These are phyloP conservation scores for Hyphodiscus sp. DNA, from an alignment of 2,329 filamentous ascomycete species.

Conservation along the genomic window DNA sequence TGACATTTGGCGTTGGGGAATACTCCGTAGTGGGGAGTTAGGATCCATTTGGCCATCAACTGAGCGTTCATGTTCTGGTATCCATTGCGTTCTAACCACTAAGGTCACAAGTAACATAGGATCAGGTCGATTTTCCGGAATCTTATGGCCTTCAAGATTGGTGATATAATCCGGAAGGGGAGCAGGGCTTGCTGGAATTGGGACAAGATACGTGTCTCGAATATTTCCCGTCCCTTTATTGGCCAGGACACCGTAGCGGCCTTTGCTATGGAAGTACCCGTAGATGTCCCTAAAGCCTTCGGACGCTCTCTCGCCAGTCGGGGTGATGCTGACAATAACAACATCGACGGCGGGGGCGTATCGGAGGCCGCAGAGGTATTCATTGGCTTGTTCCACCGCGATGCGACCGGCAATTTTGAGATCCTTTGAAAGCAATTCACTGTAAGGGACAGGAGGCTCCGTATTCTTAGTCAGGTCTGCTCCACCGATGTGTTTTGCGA, in stretches of 20 bases:
- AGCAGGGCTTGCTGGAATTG: constrained; percentile 65
- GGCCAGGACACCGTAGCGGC: constrained; percentile 80
- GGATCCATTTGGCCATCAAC: constrained; percentile 18
- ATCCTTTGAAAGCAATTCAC: constrained; percentile 62
- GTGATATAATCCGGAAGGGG: constrained; percentile 80
- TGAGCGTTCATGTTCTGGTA: constrained; percentile 12
- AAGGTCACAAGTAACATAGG: constrained; percentile 78
- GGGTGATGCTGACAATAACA: constrained; percentile 66
- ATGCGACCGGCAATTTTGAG: constrained; percentile 75
- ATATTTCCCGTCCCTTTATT: constrained; percentile 70
- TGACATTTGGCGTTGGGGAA: constrained; percentile 40
- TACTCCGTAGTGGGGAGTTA: constrained; percentile 30
- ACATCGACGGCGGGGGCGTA: constrained; percentile 81
- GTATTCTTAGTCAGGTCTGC: constrained; percentile 59
- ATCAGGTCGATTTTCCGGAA: constrained; percentile 66
- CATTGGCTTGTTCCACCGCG: constrained; percentile 72
- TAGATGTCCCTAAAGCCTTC: constrained; percentile 70
- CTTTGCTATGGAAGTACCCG: constrained; percentile 76
- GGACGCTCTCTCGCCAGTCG: constrained; percentile 53
- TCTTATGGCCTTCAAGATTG: constrained; percentile 76
- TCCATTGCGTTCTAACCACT: constrained; percentile 63
- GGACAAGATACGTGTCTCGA: constrained; percentile 86
- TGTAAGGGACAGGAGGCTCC: constrained; percentile 54
- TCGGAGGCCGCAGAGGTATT: constrained; percentile 82
- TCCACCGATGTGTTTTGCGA: constrained; percentile 79